Base-by-base conservation (phyloP, 768 basidiomycete species). In the Leucogyrophana mollusca region DNA sequence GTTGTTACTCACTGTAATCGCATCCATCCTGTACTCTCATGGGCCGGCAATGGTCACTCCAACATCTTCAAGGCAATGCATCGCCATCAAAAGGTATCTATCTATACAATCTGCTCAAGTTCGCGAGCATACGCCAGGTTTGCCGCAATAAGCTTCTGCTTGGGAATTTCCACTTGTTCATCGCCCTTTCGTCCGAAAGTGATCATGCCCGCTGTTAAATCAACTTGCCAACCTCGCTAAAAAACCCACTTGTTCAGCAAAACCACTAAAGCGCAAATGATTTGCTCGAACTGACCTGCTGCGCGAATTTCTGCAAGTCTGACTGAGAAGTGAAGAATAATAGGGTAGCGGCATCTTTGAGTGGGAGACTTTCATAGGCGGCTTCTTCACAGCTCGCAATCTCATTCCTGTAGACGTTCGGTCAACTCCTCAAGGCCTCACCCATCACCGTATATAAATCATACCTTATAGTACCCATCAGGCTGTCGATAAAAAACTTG, bases 311-410 rank as follows among this genome's bases (percentile, higher is more conserved):
- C 44, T 90, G 66, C 8, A 95, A 73, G 45, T 96, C 94, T 4
- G 83, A 80, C 50, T 84, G 86, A 34, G 77, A 79, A 18, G 83
- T 82, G 73, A 95, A 96, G 80, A 97, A 99, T 43, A 99, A 71
- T 39, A 99, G 74, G 0, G 90, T 90, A 1, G 87, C 82, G 1
- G 94, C 95, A 54, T 96, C 94, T 55, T 87, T 85, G 43, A 97
- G 62, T 0, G 94, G 94, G 32, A 99, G 73, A 50, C 87, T 92
- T 53, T 90, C 84, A 53, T 99, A 99, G 4, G 95, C 94, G 14
- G 85, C 76, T 66, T 97, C 94, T 65, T 96, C 91, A 58, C 94
- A 97, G 57, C 90, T 90, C 11, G 95, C 95, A 56, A 99, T 99
- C 72, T 99, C 95, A 58, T 90, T 92, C 57, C 95, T 97, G 38